Base-by-base conservation (phyloP, 2,329 filamentous ascomycete species). In the Apiospora rasikravindrae region DNA sequence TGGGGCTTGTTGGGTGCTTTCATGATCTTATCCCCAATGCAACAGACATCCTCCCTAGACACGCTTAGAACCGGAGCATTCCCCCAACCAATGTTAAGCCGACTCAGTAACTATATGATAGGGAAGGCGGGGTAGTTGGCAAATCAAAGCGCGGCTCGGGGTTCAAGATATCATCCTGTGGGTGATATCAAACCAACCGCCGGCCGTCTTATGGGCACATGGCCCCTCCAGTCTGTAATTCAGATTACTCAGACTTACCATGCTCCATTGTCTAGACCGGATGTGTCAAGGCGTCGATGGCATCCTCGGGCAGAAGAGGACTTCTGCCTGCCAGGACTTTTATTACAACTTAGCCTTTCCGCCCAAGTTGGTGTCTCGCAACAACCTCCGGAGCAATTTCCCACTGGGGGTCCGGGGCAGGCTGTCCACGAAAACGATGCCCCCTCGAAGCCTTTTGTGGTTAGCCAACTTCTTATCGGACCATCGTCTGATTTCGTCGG, bases 161-260 rank as follows among this genome's bases (percentile, higher is more conserved):
- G 14, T 40, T 1, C 19, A 64, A 40, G 57, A 64, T 64, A 61
- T 14, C 33, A 24, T 64, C 19, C 13, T n/a, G 45, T 49, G 14
- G 40, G 57, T n/a, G 19, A 64, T 37, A 64, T 64, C 57, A 64
- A 40, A 22, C 53, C 53, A 61, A 61, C 53, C 53, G 53, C 53
- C 53, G 29, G 5, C 19, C 53, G 53, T 61, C 53, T 22, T 37
- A 8, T 33, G 53, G 53, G 14, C 53, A 61, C 53, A 61, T 61
- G 53, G 49, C 16, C 22, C 45, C 53, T 37, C 26, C 53, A 37
- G 53, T 33, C 53, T 22, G 53, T 61, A 29, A 61, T 61, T 61
- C 53, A n/a, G 29, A 61, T 61, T 61, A 61, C 53, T 61, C 53
- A 61, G 53, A 8, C 53, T 61, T 61, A 37, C 29, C 53, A 22